Conservation (phyloP, 129 eudicot genomes). For the Glebionis coronaria region DNA sequence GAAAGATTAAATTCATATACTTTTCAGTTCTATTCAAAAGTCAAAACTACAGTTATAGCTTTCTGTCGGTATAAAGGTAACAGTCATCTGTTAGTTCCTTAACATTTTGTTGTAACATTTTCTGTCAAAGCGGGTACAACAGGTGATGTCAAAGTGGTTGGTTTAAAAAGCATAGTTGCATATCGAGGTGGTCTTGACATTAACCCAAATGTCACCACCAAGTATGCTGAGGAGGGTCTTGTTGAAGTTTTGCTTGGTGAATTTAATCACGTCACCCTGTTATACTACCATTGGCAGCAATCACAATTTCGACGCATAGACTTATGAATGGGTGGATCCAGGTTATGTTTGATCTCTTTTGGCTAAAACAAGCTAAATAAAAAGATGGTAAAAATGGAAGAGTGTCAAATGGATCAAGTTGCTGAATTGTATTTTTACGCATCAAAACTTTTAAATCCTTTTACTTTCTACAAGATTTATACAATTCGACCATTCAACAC, state of each 20-base stretch:
- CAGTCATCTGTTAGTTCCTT: constrained; percentile 43
- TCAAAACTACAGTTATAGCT: constrained; percentile 2
- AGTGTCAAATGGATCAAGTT: background rate
- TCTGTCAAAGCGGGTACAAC: too few species aligned
- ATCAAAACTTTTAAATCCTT: background rate
- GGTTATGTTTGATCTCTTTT: background rate
- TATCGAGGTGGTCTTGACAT: constrained; percentile 96
- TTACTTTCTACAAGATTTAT: too few species aligned
- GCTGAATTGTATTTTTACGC: background rate
- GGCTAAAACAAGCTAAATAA: background rate
- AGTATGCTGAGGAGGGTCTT: constrained; percentile 81
- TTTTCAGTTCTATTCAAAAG: constrained; percentile 32
- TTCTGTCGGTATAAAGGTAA: constrained; percentile 8
- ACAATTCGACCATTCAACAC: too few species aligned
- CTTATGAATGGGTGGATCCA: background rate
- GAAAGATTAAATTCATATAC: constrained; percentile 80
- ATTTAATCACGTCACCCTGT: constrained; percentile 10
- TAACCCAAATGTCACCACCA: constrained; percentile 51
- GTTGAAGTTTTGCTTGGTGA: constrained; percentile 68
- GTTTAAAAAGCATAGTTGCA: constrained; percentile 94
- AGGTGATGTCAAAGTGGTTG: too few species aligned
- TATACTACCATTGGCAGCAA: background rate
- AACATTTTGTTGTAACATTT: too few species aligned
- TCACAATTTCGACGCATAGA: background rate
- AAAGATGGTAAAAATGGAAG: background rate